These are phyloP conservation scores for Aspergillus tubingensis DNA, from an alignment of 2,329 filamentous ascomycete species.

Conservation along the genomic window DNA sequence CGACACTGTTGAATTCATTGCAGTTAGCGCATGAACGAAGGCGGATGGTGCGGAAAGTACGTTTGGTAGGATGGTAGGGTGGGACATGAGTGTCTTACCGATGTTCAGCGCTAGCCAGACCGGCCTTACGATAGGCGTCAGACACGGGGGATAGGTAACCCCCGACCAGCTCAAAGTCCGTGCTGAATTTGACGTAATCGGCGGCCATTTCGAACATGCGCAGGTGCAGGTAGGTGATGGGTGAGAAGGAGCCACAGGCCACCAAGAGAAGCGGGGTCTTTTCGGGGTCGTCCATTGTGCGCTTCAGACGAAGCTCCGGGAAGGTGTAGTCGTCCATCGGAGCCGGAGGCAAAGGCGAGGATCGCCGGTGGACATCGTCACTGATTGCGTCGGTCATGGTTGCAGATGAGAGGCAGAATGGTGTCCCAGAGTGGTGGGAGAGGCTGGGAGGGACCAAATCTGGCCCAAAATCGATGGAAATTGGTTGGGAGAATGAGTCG, in stretches of 20 bases:
- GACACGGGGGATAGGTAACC: conserved; percentile 81
- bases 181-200: conserved; percentile 74
- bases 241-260: conserved; percentile 65
- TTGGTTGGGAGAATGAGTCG: not conserved
- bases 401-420: not conserved
- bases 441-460: not conserved
- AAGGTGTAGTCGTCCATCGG: conserved; percentile 47
- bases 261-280: conserved; percentile 52
- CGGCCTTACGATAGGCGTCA: conserved; percentile 76
- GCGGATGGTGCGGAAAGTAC: too few species aligned
- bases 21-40: not conserved
- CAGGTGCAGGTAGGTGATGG: conserved; percentile 59
- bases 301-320: conserved; percentile 48
- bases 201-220: conserved; percentile 88
- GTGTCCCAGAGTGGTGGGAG: not conserved
- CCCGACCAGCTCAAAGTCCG: conserved; percentile 80
- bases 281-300: conserved; percentile 49
- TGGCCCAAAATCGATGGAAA: not conserved
- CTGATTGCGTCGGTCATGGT: conserved; percentile 32
- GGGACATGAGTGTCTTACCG: conserved; percentile 45
- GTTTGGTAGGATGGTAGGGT: not conserved
- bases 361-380: conserved; percentile 30
- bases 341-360: conserved; percentile 27
- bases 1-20: conserved; percentile 54
- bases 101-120: conserved; percentile 71